Evolutionary conservation across 1,284 basidiomycete genomes (phyloP), one percentile per base, ranked within the genome.

Genomic region (Veloporphyrellus conicus): DNA sequence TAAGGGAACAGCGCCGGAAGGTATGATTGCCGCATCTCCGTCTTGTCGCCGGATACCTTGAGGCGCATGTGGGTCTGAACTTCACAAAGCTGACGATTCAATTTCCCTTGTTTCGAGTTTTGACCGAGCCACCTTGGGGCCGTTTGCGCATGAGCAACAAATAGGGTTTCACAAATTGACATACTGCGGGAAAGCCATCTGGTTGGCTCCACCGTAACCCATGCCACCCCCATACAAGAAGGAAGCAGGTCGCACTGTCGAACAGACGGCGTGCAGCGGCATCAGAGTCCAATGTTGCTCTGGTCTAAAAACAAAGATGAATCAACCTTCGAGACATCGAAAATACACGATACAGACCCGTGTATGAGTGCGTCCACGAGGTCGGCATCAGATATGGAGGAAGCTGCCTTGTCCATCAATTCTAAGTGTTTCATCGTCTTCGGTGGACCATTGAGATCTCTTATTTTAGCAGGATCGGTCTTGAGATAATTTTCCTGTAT

Each of bases 271-370:
- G 63, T 99, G 96, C 0, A 93, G 68, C 0, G 95, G 96, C 82
- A 99, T 92, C 45, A 99, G 71, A 4, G 84, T 79, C 95, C 95
- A 99, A 60, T 98, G 93, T 64, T 97, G 94, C 67, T 98, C 91
- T 1, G 88, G 78, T 6, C 92, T 93, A 54, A 11, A 52, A 37
- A 11, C 0, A 31, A 37, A 39, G 31, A 25, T 22, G 1, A n/a
- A 51, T 42, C 40, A 50, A 36, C 14, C 18, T 19, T 33, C 31
- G 9, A 40, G 2, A 7, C 6, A n/a, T 22, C n/a, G 42, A 46
- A 18, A 15, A 23, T 35, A 42, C 43, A 41, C 14, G n/a, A 60
- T 16, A 50, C 79, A 39, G 56, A 91, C 89, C 93, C 88, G 63
- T 96, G 95, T 60, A 99, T 97, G 67, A 97, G 78, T 6, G 84